These are phyloP conservation scores for Bisporella sp. DNA, from an alignment of 2,329 filamentous ascomycete species.

Conservation along the genomic window DNA sequence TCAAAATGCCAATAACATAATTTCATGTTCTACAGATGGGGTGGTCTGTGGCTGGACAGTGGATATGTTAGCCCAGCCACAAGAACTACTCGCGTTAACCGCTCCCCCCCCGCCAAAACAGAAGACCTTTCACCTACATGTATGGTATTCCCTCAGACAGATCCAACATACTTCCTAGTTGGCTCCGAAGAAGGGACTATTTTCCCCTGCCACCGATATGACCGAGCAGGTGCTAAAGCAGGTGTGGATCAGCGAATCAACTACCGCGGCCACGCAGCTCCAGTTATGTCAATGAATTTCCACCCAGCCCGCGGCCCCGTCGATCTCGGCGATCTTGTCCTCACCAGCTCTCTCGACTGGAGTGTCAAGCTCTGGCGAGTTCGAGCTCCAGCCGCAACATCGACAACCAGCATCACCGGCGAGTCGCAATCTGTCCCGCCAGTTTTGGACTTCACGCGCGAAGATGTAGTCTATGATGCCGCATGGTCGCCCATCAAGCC, in stretches of 20 bases:
- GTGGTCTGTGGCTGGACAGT: conserved; percentile 96
- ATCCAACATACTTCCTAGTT: conserved; percentile 95
- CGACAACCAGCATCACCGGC: conserved; percentile 41
- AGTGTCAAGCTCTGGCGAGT: conserved; percentile 96
- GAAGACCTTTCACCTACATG: conserved; percentile 94
- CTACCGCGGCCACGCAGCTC: conserved; percentile 86
- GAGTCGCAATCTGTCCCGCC: conserved; percentile 55
- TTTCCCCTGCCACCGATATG: conserved; percentile 93
- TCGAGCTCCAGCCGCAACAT: conserved; percentile 68
- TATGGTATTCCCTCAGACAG: conserved; percentile 88
- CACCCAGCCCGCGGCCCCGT: conserved; percentile 88
- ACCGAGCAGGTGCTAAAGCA: conserved; percentile 93
- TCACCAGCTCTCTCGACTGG: conserved; percentile 94
- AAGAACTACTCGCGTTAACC: conserved; percentile 84
- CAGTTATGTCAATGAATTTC: conserved; percentile 94
- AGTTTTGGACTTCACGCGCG: conserved; percentile 82
- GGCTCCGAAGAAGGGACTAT: conserved; percentile 96
- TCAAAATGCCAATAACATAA: conserved; percentile 97
- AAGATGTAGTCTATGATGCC: conserved; percentile 95
- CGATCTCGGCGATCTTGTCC: conserved; percentile 87
- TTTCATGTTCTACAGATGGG: conserved; percentile 93
- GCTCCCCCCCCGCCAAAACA: conserved; percentile 82
- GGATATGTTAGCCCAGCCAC: conserved; percentile 94
- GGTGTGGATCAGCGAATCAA: conserved; percentile 84
- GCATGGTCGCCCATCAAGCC: conserved; percentile 93